Base-by-base conservation (phyloP, 345 rosid genomes). In the Physaria fendleri region DNA sequence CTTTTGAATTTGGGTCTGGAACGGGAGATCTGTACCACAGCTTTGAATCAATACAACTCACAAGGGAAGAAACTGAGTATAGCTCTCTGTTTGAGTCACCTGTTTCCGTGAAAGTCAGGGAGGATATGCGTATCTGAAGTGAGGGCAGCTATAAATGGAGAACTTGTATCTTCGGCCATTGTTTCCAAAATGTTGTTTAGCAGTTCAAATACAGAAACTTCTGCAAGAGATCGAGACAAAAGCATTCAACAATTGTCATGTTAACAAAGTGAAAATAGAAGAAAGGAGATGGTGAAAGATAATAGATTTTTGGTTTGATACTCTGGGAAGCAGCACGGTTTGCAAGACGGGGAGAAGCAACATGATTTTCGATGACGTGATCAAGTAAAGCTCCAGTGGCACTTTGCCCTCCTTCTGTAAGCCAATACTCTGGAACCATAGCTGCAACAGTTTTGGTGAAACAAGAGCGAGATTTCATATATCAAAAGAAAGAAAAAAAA, bases 331-430 rank as follows among this genome's bases (percentile, higher is more conserved):
- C 97, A 71, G 97, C 95, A 27, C 79, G 88, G 63, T 85, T 89
- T 37, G 99, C 95, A 78, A 93, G 95, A 37, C 66, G 76, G 40
- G 84, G 81, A 69, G 95, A 89, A 77, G 95, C 99, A 69, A 73
- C 84, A 66, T 93, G 97, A 37, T 76, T 93, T 74, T 93, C 94
- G 57, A 93, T 75, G 5, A 93, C 62, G 71, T 85, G 72, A 76
- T 93, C 99, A 43, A 93, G 63, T 70, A 89, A 76, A 60, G 99
- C 95, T 49, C 99, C 99, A 16, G 99, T 93, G 39, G 97, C 97
- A 84, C 97, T 89, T 75, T 93, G 99, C 62, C 95, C 99, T 44
- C 97, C 97, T 74, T 89, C 99, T 46, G 95, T 89, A 39, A 93
- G 97, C 99, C 97, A 93, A 63, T 73, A 89, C 72, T 83, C 91